Evolutionary conservation across 352 stramenopile genomes (phyloP).

Genomic region (Phytophthora europaea): DNA sequence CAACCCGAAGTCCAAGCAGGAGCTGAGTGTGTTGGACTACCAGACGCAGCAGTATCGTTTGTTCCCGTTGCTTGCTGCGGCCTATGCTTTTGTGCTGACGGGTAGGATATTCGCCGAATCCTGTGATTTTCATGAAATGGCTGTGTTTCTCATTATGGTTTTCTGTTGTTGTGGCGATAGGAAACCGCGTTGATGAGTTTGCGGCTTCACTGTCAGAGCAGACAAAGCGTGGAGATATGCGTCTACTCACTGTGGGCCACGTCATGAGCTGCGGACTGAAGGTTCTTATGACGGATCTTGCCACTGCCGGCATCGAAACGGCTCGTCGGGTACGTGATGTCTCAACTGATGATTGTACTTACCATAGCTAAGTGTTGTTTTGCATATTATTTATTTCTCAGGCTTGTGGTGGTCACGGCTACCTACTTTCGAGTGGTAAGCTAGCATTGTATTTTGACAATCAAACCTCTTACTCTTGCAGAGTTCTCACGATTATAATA

Average conservation of each 20-base stretch:
- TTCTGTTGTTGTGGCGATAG: slow-evolving; percentile 20
- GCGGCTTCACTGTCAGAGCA: slow-evolving; percentile 48
- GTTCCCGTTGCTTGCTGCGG: slow-evolving; percentile 91
- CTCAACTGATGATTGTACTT: not conserved
- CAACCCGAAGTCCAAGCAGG: slow-evolving; percentile 56
- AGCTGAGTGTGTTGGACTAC: slow-evolving; percentile 96
- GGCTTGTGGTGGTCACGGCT: slow-evolving; percentile 96
- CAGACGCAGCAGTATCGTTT: slow-evolving; percentile 96
- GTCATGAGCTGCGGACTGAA: slow-evolving; percentile 76
- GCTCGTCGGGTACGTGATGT: slow-evolving; percentile 48
- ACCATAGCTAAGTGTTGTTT: not conserved
- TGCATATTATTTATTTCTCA: slow-evolving; percentile 5
- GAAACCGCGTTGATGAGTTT: slow-evolving; percentile 64
- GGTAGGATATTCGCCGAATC: slow-evolving; percentile 23
- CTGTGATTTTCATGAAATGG: not conserved
- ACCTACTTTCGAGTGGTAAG: slow-evolving; percentile 87
- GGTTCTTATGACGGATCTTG: slow-evolving; percentile 60
- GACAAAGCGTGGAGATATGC: slow-evolving; percentile 49
- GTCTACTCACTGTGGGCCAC: slow-evolving; percentile 56
- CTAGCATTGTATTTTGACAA: not conserved
- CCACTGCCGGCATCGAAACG: slow-evolving; percentile 53
- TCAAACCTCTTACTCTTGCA: not conserved
- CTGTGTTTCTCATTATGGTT: not conserved
- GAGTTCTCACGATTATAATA: slow-evolving; percentile 14
- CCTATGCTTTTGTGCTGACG: slow-evolving; percentile 91